Conservation (phyloP, 345 rosid species). For the Kandelia obovata region DNA sequence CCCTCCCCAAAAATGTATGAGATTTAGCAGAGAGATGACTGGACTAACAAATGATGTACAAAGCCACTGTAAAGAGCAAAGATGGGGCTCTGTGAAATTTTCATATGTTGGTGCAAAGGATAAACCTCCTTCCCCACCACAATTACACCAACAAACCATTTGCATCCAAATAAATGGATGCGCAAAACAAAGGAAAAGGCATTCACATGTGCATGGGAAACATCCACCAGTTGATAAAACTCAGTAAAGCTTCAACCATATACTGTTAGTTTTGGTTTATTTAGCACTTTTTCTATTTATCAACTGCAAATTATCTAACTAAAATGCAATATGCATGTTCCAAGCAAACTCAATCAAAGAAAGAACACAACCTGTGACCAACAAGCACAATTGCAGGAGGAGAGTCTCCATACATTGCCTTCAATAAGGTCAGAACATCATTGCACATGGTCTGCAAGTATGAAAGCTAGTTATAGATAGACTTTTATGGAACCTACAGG, state of each 20-base stretch:
- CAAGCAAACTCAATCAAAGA: not conserved
- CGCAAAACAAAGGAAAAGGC: not conserved
- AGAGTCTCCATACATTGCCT: constrained; percentile 75
- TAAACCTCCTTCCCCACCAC: not conserved
- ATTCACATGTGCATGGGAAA: too few species aligned
- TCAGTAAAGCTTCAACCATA: too few species aligned
- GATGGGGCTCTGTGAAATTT: too few species aligned
- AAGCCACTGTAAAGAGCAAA: too few species aligned
- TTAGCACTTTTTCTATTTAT: not conserved
- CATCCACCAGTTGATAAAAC: too few species aligned
- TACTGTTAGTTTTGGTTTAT: not conserved
- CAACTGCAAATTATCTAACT: not conserved
- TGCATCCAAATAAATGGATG: not conserved
- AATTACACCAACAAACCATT: not conserved
- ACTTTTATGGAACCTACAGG: too few species aligned
- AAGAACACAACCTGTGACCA: constrained; percentile 73
- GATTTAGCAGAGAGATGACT: too few species aligned
- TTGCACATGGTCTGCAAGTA: constrained; percentile 79
- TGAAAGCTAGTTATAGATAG: constrained; percentile 2
- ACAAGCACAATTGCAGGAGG: constrained; percentile 90
- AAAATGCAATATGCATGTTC: not conserved
- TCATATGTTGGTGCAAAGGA: not conserved
- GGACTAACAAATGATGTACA: too few species aligned
- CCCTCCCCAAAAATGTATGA: too few species aligned
- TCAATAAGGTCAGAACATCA: constrained; percentile 74